These are phyloP conservation scores for Irineochytrium annulatum DNA, from an alignment of 192 early-diverging fungal genomes.

Conservation along the genomic window DNA sequence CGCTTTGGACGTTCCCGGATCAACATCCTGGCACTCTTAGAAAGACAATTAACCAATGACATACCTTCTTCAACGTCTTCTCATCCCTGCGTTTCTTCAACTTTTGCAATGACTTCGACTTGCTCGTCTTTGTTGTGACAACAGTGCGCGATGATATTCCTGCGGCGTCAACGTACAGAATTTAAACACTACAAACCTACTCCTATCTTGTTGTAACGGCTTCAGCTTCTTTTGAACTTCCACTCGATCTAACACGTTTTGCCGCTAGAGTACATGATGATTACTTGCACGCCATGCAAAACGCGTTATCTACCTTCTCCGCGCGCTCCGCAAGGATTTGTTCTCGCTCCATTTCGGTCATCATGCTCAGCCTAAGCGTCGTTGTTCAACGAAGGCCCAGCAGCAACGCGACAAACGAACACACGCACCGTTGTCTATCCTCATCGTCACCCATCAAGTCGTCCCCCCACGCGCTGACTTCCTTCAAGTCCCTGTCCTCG, in stretches of 20 bases:
- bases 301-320: constrained; percentile 16
- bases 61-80: constrained; percentile 13
- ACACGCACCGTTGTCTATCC: constrained; percentile 19
- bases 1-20: not conserved
- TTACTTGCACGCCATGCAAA: not conserved
- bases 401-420: no score
- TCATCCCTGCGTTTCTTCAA: not conserved
- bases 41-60: no score
- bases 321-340: constrained; percentile 13
- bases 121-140: constrained; percentile 8
- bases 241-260: constrained; percentile 14
- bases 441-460: constrained; percentile 22
- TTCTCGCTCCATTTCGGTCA: constrained; percentile 25
- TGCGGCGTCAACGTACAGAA: not conserved
- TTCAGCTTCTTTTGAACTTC: constrained; percentile 14
- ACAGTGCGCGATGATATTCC: constrained; percentile 1
- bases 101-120: constrained; percentile 8
- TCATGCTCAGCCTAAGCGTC: constrained; percentile 11
- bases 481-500: not conserved
- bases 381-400: not conserved
- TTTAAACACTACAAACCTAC: no score
- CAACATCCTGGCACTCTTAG: not conserved
- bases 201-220: constrained; percentile 2
- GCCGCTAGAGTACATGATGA: not conserved
- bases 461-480: constrained; percentile 13